Evolutionary conservation across 139 green algal genomes (phyloP).

Genomic region (Volvox reticuliferus): DNA sequence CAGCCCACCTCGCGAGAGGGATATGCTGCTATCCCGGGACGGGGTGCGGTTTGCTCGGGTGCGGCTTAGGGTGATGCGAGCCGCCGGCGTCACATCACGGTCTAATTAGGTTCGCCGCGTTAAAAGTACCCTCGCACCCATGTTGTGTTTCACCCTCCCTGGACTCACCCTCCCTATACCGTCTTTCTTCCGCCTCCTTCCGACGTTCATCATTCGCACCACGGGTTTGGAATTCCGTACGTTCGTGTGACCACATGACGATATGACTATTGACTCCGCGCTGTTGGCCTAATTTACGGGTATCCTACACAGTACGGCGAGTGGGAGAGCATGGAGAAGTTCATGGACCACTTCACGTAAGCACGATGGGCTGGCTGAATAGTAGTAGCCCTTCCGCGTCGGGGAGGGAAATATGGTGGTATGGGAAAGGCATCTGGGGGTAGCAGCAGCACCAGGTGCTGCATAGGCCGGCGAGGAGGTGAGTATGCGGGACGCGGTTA

Average conservation of each 20-base stretch:
- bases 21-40: too few relatives aligned
- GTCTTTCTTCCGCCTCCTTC: background rate
- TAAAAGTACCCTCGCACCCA: too few relatives aligned
- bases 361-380: background rate
- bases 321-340: slow-evolving; percentile 31
- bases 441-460: too few relatives aligned
- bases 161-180: too few relatives aligned
- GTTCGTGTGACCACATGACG: background rate
- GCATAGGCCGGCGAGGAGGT: too few relatives aligned
- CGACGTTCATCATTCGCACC: too few relatives aligned
- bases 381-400: background rate
- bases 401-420: background rate
- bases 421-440: too few relatives aligned
- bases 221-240: too few relatives aligned
- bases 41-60: background rate
- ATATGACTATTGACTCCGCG: background rate
- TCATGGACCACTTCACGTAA: slow-evolving; percentile 30
- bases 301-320: slow-evolving; percentile 20
- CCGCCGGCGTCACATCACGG: too few relatives aligned
- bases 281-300: background rate
- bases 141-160: too few relatives aligned
- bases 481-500: background rate
- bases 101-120: background rate
- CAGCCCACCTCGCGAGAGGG: too few relatives aligned
- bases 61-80: background rate